Evolutionary conservation across 1,284 basidiomycete genomes (phyloP).

Genomic region (Tausonia pullulans): DNA sequence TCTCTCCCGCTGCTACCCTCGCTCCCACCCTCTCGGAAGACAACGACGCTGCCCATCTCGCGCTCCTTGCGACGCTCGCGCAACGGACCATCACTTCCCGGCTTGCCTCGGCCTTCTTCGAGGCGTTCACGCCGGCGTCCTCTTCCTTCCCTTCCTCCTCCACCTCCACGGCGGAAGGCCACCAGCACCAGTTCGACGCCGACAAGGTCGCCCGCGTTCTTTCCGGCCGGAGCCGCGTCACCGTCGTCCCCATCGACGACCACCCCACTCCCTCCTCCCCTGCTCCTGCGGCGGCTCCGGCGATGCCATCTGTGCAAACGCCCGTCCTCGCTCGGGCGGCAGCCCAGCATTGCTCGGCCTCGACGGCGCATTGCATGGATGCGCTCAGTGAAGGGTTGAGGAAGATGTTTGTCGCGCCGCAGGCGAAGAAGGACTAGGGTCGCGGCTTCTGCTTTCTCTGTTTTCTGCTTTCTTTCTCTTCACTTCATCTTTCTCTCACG

Average conservation of each 20-base stretch:
- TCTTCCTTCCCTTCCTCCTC: slow-evolving; percentile 2
- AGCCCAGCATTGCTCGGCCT: background rate
- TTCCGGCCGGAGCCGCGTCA: slow-evolving; percentile 32
- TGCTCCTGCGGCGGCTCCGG: too few species aligned
- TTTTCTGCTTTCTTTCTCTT: background rate
- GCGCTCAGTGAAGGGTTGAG: background rate
- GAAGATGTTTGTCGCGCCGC: background rate
- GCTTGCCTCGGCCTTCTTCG: slow-evolving; percentile 35
- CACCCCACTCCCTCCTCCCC: too few species aligned
- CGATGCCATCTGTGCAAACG: too few species aligned
- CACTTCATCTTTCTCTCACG: background rate
- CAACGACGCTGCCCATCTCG: slow-evolving; percentile 18
- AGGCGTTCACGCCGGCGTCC: slow-evolving; percentile 31
- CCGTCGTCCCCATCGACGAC: slow-evolving; percentile 26
- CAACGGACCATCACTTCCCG: slow-evolving; percentile 32
- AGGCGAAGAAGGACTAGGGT: background rate
- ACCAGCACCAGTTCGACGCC: slow-evolving; percentile 24
- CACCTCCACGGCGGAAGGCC: background rate
- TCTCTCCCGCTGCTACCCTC: background rate
- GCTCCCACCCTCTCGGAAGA: slow-evolving; percentile 26
- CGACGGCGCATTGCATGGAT: background rate
- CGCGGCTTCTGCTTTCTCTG: background rate
- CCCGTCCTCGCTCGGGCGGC: too few species aligned
- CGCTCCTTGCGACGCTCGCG: slow-evolving; percentile 20
- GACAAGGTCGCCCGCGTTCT: slow-evolving; percentile 38